Base-by-base conservation (phyloP, 257 asterid species). In the Fraxinus quadrangulata region DNA sequence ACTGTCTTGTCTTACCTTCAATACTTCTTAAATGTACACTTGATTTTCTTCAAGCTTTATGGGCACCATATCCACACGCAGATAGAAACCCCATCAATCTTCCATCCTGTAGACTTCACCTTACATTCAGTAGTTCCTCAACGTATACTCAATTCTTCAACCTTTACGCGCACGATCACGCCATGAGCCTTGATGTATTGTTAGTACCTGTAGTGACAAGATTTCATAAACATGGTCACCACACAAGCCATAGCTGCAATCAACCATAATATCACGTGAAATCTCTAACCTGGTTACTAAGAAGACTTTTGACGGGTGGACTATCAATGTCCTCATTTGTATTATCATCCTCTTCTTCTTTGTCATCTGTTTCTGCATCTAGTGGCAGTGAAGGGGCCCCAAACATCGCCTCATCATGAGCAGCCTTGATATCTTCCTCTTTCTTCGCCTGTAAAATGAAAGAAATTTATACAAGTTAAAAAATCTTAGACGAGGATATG, bases 371-470 rank as follows among this genome's bases (percentile, higher is more conserved):
- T 70, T 83, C 85, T 19, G 79, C 61, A 59, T 85, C 81, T 17
- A 75, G 75, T 49, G 88, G 80, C 80, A 77, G 76, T 69, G 91
- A 83, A 63, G 94, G 81, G 76, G 85, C 92, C 75, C 98, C 97
- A 83, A 94, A 94, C 85, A 92, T 94, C 12, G 97, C 97, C 75
- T 88, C 89, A 67, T 94, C 98, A 11, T 92, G 98, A 65, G 91
- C 94, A 74, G 90, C 88, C 89, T 84, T 91, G 80, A 90, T 83
- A 61, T 83, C 78, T 73, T 88, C 93, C 84, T 92, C 97, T 78
- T 78, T 92, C 82, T 86, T 93, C 23, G 94, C 87, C 97, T 94
- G 70, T 34, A 33, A 68, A 75, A 68, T 70, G 28, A 19, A 37
- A 70, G 67, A 33, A 31, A 59, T 28, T 11, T 28, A 47, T 24